phyloP scores from a whole-genome alignment of 305 asterid species.

The Andrographis paniculata region DNA sequence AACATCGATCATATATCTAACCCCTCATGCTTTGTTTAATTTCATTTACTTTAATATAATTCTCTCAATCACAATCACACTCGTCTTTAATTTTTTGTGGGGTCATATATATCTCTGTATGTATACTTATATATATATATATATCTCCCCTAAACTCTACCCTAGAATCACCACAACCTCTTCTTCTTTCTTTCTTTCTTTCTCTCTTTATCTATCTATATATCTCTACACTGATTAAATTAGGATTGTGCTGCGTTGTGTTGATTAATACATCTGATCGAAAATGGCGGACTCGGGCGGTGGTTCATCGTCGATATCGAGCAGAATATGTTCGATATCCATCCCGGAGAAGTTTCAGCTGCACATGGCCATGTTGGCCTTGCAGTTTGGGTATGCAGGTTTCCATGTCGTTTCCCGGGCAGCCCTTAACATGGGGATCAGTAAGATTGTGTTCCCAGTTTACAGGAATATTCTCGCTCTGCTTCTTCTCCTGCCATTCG shows the following conservation, averaged over 20 bases:
- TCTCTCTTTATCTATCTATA: not conserved
- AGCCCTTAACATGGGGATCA: slow-evolving; percentile 85
- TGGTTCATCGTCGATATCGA: slow-evolving; percentile 25
- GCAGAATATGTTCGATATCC: slow-evolving; percentile 39
- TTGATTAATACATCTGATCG: no score
- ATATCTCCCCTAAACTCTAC: slow-evolving; percentile 41
- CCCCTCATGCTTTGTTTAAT: slow-evolving; percentile 17
- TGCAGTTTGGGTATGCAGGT: slow-evolving; percentile 90
- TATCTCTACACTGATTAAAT: not conserved
- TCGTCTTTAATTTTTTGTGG: slow-evolving; percentile 7
- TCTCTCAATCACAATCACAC: slow-evolving; percentile 23
- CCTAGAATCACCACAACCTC: slow-evolving; percentile 21
- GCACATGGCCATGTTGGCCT: slow-evolving; percentile 66
- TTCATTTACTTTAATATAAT: slow-evolving; percentile 25
- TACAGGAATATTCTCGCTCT: slow-evolving; percentile 73
- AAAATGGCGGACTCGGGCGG: slow-evolving; percentile 52
- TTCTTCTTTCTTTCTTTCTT: not conserved
- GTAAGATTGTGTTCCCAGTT: slow-evolving; percentile 77
- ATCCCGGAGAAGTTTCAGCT: slow-evolving; percentile 72
- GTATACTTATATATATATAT: slow-evolving; percentile 33
- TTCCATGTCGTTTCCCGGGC: slow-evolving; percentile 73
- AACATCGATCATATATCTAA: slow-evolving; percentile 28
- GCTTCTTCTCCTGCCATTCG: slow-evolving; percentile 69
- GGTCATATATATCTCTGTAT: slow-evolving; percentile 15
- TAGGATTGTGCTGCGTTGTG: no score